phyloP scores from a whole-genome alignment of 257 asterid genomes.

The Nyctanthes arbortristis region DNA sequence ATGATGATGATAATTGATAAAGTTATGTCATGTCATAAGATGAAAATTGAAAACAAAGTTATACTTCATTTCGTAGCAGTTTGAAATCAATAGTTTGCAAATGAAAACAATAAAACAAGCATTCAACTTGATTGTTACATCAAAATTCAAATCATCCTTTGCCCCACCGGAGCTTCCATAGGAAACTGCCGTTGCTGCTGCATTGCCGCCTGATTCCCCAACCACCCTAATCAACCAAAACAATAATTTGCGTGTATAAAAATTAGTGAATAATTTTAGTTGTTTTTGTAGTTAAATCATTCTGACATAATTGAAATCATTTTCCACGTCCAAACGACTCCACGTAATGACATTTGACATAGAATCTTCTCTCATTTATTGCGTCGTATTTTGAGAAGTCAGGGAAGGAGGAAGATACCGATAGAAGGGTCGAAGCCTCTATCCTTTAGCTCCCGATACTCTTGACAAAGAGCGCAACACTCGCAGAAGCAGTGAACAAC shows the following conservation, averaged over 20 bases:
- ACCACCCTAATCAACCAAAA: slow-evolving; percentile 43
- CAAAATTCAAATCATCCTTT: slow-evolving; percentile 54
- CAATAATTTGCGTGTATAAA: no score
- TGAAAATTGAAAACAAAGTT: no score
- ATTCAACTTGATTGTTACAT: not conserved
- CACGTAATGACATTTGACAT: no score
- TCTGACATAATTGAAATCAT: no score
- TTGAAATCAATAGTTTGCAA: not conserved
- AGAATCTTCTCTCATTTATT: no score
- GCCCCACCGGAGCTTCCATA: slow-evolving; percentile 56
- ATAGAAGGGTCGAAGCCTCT: slow-evolving; percentile 64
- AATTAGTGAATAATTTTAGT: no score
- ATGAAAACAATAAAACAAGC: not conserved
- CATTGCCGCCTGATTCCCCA: slow-evolving; percentile 46
- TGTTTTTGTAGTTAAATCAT: no score
- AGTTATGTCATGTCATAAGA: no score
- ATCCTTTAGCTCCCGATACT: slow-evolving; percentile 57
- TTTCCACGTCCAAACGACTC: no score
- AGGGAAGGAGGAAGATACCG: slow-evolving; percentile 29
- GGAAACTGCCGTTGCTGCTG: slow-evolving; percentile 31
- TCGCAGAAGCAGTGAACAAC: slow-evolving; percentile 61
- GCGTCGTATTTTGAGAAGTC: not conserved
- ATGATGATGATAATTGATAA: no score
- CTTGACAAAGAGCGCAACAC: slow-evolving; percentile 75
- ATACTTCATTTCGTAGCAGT: no score